Base-by-base conservation (phyloP, 768 basidiomycete species). In the Galerina sulciceps region DNA sequence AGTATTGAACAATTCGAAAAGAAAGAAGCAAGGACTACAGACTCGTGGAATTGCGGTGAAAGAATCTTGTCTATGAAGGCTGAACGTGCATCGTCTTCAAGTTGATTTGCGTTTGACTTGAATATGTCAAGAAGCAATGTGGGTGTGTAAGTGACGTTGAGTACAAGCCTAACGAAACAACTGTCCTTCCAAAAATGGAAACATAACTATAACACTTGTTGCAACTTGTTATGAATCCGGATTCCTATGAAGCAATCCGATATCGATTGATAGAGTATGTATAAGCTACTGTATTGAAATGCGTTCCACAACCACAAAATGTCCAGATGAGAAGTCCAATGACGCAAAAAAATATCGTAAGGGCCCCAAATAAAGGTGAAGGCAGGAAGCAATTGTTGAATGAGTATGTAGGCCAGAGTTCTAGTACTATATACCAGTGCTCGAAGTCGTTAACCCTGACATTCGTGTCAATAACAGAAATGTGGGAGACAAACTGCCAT, bases 361-460 rank as follows among this genome's bases (percentile, higher is more conserved):
- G 34, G 41, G 45, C 17, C 31, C 36, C 6, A 54, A 20, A 38
- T 36, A 38, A 18, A 40, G 40, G 20, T 20, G 18, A 9, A 38
- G 37, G 36, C 48, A 6, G 3, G n/a, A 37, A 51, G 38, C 10
- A 23, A 20, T 40, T 38, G 18, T 38, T 36, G 49, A 22, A 54
- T 17, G 44, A 5, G 46, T 15, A 15, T 18, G 36, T 23, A 15
- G 17, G 20, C 20, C 37, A 47, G 8, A 13, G 22, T 5, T 15
- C 15, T 48, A n/a, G n/a, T 3, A 49, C 49, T 49, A 62, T 23
- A 58, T 46, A 9, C 53, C 57, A 17, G 61, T 61, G 41, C 52
- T 57, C 14, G 61, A 62, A 3, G 47, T 41, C 42, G 55, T 57
- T 20, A 57, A 18, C 49, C 55, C 55, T 57, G 26, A 36, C 22